Percentiles rank a stretch among this genome's conserved stretches.
phyloP scores from a whole-genome alignment of 805 yeast genomes.

The Yamadazyma nakazawae region DNA sequence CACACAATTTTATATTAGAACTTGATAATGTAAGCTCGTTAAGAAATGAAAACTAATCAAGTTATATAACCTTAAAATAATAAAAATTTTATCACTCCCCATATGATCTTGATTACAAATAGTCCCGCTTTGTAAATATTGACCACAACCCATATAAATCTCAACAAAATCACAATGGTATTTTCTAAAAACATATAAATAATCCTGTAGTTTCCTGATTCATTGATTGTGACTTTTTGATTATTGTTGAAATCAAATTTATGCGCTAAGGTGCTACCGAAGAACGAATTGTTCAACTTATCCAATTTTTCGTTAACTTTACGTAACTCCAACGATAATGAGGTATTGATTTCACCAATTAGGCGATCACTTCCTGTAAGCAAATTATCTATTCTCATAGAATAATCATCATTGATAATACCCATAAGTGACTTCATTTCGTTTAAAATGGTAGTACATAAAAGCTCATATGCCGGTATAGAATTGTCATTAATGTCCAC shows the following conservation, averaged over 20 bases:
- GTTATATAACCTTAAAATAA: slow-evolving; percentile 1
- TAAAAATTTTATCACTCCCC: slow-evolving; percentile 18
- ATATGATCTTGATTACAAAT: slow-evolving; percentile 18
- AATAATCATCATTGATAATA: slow-evolving; percentile 41
- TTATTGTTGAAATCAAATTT: slow-evolving; percentile 13
- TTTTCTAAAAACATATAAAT: slow-evolving; percentile 50
- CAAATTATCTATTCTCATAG: slow-evolving; percentile 56
- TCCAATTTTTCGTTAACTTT: slow-evolving; percentile 50
- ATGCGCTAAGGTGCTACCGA: slow-evolving; percentile 19
- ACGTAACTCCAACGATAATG: slow-evolving; percentile 59
- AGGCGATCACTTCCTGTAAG: slow-evolving; percentile 64
- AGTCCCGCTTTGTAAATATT: slow-evolving; percentile 41
- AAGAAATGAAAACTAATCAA: slow-evolving; percentile 4
- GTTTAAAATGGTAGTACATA: slow-evolving; percentile 29
- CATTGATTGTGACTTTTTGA: slow-evolving; percentile 12
- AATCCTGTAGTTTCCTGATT: slow-evolving; percentile 33
- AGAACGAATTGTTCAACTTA: slow-evolving; percentile 34
- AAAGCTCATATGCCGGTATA: slow-evolving; percentile 32
- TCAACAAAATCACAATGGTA: slow-evolving; percentile 47
- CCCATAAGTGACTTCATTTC: slow-evolving; percentile 36
- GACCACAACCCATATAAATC: slow-evolving; percentile 57
- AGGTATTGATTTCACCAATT: slow-evolving; percentile 70
- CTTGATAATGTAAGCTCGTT: slow-evolving; percentile 15
- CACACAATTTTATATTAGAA: slow-evolving; percentile 20
- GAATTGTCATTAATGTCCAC: slow-evolving; percentile 29